Percentiles rank a stretch among this genome's conserved stretches.
Evolutionary conservation across 2,329 filamentous ascomycete genomes (phyloP).

Genomic region (Triangularia verruculosa): DNA sequence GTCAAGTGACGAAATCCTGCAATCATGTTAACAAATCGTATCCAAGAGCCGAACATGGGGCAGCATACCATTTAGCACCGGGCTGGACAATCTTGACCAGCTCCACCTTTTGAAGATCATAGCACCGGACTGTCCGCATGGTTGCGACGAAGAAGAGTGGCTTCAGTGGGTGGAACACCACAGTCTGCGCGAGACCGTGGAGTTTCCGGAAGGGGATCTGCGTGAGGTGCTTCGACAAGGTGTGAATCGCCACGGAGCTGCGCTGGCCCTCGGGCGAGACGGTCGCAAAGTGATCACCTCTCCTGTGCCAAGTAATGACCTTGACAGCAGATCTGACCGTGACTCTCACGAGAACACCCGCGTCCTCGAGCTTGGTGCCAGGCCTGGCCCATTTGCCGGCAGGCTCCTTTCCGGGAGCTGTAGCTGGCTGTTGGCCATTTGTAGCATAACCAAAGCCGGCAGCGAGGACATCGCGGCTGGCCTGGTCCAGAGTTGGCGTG

Average conservation of each 20-base stretch:
- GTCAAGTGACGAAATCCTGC: constrained; percentile 89
- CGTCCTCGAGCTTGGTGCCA: constrained; percentile 66
- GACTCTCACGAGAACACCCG: constrained; percentile 75
- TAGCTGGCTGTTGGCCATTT: constrained; percentile 53
- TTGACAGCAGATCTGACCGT: constrained; percentile 80
- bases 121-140: constrained; percentile 86
- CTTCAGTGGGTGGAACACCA: constrained; percentile 90
- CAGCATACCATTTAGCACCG: constrained; percentile 80
- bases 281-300: constrained; percentile 90
- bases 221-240: constrained; percentile 88
- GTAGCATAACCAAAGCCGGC: constrained; percentile 89
- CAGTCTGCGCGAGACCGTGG: constrained; percentile 76
- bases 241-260: constrained; percentile 88
- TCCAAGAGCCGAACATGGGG: not conserved
- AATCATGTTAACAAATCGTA: constrained; percentile 10
- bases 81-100: constrained; percentile 91
- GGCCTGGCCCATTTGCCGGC: constrained; percentile 83
- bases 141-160: constrained; percentile 96
- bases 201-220: constrained; percentile 85
- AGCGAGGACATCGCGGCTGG: constrained; percentile 74
- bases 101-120: constrained; percentile 88
- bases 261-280: constrained; percentile 78
- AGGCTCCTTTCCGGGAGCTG: constrained; percentile 66
- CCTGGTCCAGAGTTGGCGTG: constrained; percentile 69
- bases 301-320: constrained; percentile 87